Evolutionary conservation across 2,329 filamentous ascomycete species (phyloP).

Genomic region (Gaeumannomyces tritici): DNA sequence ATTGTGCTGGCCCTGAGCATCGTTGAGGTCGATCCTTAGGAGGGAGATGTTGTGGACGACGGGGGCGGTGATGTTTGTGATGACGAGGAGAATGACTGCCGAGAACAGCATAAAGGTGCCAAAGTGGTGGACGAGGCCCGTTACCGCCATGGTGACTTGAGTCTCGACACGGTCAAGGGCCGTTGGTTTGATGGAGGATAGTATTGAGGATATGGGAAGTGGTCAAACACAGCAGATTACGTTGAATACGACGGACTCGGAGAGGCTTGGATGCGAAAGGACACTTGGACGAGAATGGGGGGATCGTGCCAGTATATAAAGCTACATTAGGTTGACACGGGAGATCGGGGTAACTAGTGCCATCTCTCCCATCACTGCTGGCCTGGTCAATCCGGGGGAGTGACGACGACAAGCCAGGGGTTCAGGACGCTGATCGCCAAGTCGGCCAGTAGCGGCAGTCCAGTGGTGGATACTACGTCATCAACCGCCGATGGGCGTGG

Average conservation of each 20-base stretch:
- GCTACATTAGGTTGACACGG: neutral
- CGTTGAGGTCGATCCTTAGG: slow-evolving; percentile 38
- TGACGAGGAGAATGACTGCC: slow-evolving; percentile 44
- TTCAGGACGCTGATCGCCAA: neutral
- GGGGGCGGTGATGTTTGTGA: slow-evolving; percentile 49
- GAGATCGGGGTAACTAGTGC: neutral
- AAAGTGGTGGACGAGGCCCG: slow-evolving; percentile 43
- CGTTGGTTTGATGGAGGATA: no score
- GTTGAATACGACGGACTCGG: no score
- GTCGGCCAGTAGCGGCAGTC: neutral
- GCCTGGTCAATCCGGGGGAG: neutral
- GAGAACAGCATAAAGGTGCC: slow-evolving; percentile 48
- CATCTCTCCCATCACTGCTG: neutral
- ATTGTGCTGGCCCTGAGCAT: slow-evolving; percentile 21
- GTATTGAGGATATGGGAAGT: neutral
- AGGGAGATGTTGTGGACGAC: slow-evolving; percentile 45
- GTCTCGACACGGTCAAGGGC: neutral
- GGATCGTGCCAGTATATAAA: neutral
- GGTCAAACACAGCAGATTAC: neutral
- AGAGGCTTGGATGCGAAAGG: neutral
- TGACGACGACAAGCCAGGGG: neutral
- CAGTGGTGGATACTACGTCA: neutral
- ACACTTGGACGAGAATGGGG: neutral
- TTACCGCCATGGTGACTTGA: slow-evolving; percentile 32
- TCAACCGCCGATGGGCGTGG: neutral